Conservation (phyloP, 31 red algal genomes). For the Asparagopsis taxiformis region DNA sequence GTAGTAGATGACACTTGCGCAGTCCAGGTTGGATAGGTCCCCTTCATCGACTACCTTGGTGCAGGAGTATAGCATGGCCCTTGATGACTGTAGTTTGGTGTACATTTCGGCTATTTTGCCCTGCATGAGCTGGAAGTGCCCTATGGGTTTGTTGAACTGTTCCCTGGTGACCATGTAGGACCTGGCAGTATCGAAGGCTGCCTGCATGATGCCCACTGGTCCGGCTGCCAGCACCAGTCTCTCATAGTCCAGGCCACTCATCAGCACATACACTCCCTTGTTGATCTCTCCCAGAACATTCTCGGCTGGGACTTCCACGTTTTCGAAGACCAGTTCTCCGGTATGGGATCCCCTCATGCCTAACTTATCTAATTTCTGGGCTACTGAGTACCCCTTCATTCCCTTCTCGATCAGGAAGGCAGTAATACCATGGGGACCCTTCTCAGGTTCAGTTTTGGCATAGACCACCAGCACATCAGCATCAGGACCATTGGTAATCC, state of each 20-base stretch:
- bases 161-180: not conserved
- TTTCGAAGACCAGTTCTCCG: not conserved
- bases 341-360: not conserved
- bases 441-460: not conserved
- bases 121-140: not conserved
- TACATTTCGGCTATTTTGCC: not conserved
- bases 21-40: not conserved
- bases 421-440: not conserved
- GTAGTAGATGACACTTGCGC: not conserved
- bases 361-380: not conserved
- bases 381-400: not conserved
- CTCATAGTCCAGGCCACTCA: not conserved
- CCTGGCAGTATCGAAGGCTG: not conserved
- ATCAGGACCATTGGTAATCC: not conserved
- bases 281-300: not conserved
- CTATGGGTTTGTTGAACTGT: not conserved
- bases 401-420: not conserved
- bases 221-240: not conserved
- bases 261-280: not conserved
- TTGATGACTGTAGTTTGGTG: not conserved
- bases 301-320: not conserved
- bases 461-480: not conserved
- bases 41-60: not conserved
- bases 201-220: not conserved
- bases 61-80: not conserved